phyloP scores from a whole-genome alignment of 2,329 filamentous ascomycete species.

The Pestalotiopsis sp. region DNA sequence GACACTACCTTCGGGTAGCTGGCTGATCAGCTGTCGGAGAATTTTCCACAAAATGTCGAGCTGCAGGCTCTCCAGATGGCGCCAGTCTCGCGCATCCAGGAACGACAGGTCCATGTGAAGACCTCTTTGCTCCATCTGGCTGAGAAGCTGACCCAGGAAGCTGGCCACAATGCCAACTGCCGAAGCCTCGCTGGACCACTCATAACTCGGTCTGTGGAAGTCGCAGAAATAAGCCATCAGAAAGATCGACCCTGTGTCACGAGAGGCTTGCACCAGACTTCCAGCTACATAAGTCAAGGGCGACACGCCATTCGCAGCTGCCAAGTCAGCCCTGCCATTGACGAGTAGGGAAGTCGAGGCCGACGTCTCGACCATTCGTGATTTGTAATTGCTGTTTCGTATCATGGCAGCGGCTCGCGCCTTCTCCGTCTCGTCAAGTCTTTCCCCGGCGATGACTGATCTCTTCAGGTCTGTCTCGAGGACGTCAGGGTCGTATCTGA shows the following conservation, averaged over 20 bases:
- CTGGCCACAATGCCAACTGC: conserved; percentile 15
- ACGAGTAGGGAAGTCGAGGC: conserved; percentile 14
- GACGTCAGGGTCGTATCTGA: neutral
- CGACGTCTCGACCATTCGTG: conserved; percentile 13
- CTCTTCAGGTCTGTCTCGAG: neutral
- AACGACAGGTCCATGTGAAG: conserved; percentile 13
- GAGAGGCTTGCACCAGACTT: conserved; percentile 12
- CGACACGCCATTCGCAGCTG: conserved; percentile 15
- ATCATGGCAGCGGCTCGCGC: conserved; percentile 15
- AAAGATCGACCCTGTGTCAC: conserved; percentile 11
- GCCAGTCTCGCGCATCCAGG: conserved; percentile 13
- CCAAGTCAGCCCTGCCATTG: conserved; percentile 17
- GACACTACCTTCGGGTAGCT: conserved; percentile 13
- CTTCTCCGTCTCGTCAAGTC: conserved; percentile 12
- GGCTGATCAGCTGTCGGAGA: conserved; percentile 15
- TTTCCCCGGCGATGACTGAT: neutral
- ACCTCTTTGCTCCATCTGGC: conserved; percentile 14
- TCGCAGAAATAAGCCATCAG: conserved; percentile 21
- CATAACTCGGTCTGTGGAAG: conserved; percentile 14
- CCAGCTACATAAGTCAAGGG: conserved; percentile 18
- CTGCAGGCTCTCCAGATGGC: conserved; percentile 5
- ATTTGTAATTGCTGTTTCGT: conserved; percentile 8
- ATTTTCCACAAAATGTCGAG: conserved; percentile 15
- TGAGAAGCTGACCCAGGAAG: conserved; percentile 18
- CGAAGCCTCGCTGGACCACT: neutral